Evolutionary conservation across 768 basidiomycete species (phyloP).

Genomic region (Xerocomus brunneocitrinus): DNA sequence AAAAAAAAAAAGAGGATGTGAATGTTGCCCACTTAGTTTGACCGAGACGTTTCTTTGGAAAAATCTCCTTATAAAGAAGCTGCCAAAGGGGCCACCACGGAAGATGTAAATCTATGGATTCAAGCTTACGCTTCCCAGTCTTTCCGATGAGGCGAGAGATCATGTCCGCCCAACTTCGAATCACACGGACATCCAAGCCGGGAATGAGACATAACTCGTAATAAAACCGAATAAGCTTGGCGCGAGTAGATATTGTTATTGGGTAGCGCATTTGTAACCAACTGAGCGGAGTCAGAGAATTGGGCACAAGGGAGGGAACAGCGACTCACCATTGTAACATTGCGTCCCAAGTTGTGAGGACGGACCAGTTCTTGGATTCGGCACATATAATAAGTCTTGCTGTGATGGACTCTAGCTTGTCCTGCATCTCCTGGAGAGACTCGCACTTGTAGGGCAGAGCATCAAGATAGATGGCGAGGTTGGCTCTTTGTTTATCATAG

Average conservation of each 20-base stretch:
- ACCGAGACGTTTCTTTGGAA: slow-evolving; percentile 60
- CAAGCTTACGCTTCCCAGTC: slow-evolving; percentile 65
- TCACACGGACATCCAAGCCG: slow-evolving; percentile 66
- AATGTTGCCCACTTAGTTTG: slow-evolving; percentile 50
- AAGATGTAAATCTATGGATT: slow-evolving; percentile 60
- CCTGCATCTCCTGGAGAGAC: slow-evolving; percentile 65
- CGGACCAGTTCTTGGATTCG: slow-evolving; percentile 71
- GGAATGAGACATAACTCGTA: slow-evolving; percentile 76
- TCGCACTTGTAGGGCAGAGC: slow-evolving; percentile 74
- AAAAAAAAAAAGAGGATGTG: background rate
- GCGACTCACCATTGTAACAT: slow-evolving; percentile 65
- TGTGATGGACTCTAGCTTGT: slow-evolving; percentile 63
- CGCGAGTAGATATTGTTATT: slow-evolving; percentile 61
- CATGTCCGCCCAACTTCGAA: slow-evolving; percentile 77
- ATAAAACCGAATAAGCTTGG: slow-evolving; percentile 67
- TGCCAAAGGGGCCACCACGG: slow-evolving; percentile 78
- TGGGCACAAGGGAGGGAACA: background rate
- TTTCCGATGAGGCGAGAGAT: slow-evolving; percentile 67
- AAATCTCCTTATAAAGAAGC: slow-evolving; percentile 66
- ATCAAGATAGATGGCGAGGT: slow-evolving; percentile 62
- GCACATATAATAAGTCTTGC: slow-evolving; percentile 65
- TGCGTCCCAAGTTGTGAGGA: slow-evolving; percentile 74
- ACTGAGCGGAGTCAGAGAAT: slow-evolving; percentile 35
- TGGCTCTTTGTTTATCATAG: slow-evolving; percentile 54
- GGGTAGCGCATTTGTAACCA: slow-evolving; percentile 84